Conservation (phyloP, 2,329 filamentous ascomycete species). For the Cordyceps cicadae region DNA sequence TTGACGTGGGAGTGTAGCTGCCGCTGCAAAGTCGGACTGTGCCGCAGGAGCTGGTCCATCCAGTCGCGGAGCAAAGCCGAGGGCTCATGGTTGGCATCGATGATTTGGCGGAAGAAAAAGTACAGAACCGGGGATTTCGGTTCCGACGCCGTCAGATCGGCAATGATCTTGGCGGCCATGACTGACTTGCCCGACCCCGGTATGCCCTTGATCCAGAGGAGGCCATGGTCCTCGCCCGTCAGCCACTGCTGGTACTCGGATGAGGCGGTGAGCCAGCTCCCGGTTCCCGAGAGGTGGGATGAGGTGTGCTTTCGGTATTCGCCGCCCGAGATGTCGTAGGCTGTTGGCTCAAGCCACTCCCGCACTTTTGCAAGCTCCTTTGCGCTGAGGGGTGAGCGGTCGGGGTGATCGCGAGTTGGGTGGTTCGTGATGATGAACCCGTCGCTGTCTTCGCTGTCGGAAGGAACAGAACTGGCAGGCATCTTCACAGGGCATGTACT, state of each 20-base stretch:
- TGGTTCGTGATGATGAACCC: not conserved
- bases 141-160: constrained; percentile 5
- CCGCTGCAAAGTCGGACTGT: constrained; percentile 21
- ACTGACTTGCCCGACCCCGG: constrained; percentile 32
- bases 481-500: not conserved
- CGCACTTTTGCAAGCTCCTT: constrained; percentile 15
- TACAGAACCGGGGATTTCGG: constrained; percentile 22
- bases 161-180: constrained; percentile 21
- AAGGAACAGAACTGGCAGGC: not conserved
- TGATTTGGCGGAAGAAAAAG: constrained; percentile 33
- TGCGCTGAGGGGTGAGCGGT: not conserved
- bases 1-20: constrained; percentile 25
- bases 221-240: constrained; percentile 5
- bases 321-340: constrained; percentile 18
- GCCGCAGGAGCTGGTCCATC: constrained; percentile 24
- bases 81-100: constrained; percentile 27
- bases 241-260: constrained; percentile 16
- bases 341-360: constrained; percentile 23
- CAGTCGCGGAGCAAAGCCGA: constrained; percentile 26
- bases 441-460: constrained; percentile 1
- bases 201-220: constrained; percentile 28
- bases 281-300: constrained; percentile 17
- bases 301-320: constrained; percentile 21
- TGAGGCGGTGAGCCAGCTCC: constrained; percentile 15
- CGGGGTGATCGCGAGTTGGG: not conserved